Percentiles rank a stretch among this genome's conserved stretches.
phyloP scores from a whole-genome alignment of 345 rosid species.

The Eucalyptus curtisii region DNA sequence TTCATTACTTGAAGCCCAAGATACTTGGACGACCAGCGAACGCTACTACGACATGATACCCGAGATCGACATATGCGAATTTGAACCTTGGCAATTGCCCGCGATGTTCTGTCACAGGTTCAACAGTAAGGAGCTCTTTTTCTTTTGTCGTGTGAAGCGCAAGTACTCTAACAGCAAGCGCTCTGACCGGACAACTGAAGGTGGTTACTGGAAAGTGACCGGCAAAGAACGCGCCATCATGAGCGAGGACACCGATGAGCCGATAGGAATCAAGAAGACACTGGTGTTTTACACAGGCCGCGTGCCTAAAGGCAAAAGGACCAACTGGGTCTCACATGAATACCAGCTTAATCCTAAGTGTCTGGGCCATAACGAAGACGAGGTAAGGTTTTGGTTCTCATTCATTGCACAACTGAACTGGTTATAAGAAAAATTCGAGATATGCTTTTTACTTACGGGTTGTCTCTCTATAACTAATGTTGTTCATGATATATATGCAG shows the following conservation, averaged over 20 bases:
- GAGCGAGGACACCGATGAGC: neutral
- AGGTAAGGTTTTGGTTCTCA: neutral
- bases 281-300: conserved; percentile 17
- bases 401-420: neutral
- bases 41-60: neutral
- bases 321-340: conserved; percentile 34
- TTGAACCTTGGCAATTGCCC: conserved; percentile 41
- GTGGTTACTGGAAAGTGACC: conserved; percentile 50
- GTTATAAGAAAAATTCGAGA: neutral
- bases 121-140: conserved; percentile 15
- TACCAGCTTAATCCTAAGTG: neutral
- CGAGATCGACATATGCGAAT: conserved; percentile 16
- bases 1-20: conserved; percentile 14
- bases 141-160: conserved; percentile 14
- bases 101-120: neutral
- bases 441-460: neutral
- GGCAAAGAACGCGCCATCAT: conserved; percentile 8
- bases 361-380: neutral
- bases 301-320: neutral
- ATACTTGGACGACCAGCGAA: neutral
- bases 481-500: neutral
- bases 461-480: neutral
- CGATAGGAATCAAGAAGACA: conserved; percentile 25
- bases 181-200: conserved; percentile 2
- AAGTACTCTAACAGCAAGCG: conserved; percentile 9